Percentiles rank a stretch among this genome's conserved stretches.
These are phyloP conservation scores for Cordyceps cateniannulata DNA, from an alignment of 2,329 filamentous ascomycete genomes.

Conservation along the genomic window DNA sequence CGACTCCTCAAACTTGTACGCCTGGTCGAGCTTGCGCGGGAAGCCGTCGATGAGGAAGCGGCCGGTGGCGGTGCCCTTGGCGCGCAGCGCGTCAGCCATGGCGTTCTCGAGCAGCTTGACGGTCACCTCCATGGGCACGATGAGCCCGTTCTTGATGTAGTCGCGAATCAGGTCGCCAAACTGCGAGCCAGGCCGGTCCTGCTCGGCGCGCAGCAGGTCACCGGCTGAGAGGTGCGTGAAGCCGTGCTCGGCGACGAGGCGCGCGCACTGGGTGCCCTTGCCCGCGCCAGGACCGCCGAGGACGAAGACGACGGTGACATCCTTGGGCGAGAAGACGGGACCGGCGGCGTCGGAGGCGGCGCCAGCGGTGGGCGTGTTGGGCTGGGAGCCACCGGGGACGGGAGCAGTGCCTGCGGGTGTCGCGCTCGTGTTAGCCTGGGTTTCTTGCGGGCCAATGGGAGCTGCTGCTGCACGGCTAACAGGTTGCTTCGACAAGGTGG, in stretches of 20 bases:
- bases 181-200: constrained; percentile 75
- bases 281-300: constrained; percentile 93
- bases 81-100: constrained; percentile 65
- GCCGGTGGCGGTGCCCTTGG: constrained; percentile 42
- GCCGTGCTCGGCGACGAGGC: constrained; percentile 78
- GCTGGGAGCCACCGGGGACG: constrained; percentile 32
- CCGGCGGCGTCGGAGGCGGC: constrained; percentile 37
- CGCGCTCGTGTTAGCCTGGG: neutral
- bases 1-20: constrained; percentile 81
- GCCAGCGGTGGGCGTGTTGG: constrained; percentile 29
- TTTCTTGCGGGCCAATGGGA: neutral
- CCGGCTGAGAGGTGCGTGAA: constrained; percentile 93
- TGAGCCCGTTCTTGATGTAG: constrained; percentile 89
- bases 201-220: constrained; percentile 88
- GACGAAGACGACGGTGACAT: constrained; percentile 92
- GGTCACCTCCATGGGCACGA: constrained; percentile 99
- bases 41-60: constrained; percentile 81
- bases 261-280: constrained; percentile 92
- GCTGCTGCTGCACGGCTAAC: no score
- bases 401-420: constrained; percentile 10
- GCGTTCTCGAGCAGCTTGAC: constrained; percentile 90
- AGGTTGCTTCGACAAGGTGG: no score
- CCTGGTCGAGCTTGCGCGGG: constrained; percentile 96
- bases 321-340: constrained; percentile 64
- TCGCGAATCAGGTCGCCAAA: constrained; percentile 90